Percentiles rank a stretch among this genome's conserved stretches.
Conservation (phyloP, 495 filamentous ascomycete genomes). For the Penicillium angulare region DNA sequence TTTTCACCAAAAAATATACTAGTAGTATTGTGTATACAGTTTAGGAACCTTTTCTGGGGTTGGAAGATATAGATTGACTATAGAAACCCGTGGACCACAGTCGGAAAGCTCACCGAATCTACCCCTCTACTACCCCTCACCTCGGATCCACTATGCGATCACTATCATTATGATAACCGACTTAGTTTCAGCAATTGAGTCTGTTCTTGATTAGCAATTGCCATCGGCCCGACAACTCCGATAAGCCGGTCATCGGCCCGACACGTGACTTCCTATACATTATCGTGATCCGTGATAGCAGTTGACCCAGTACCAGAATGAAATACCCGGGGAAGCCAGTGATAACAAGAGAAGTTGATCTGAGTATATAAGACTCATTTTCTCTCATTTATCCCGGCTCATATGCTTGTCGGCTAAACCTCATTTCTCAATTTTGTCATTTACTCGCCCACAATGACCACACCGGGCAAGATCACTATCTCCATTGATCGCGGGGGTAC, state of each 20-base stretch:
- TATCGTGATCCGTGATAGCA: neutral
- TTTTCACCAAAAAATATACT: no score
- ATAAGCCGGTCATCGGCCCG: slow-evolving; percentile 26
- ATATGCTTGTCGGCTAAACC: neutral
- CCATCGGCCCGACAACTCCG: slow-evolving; percentile 24
- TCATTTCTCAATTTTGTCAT: neutral
- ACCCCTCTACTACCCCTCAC: neutral
- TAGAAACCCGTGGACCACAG: no score
- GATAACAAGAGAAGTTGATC: no score
- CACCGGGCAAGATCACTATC: slow-evolving; percentile 39
- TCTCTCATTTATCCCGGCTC: neutral
- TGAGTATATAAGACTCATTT: no score
- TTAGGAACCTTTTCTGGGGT: no score
- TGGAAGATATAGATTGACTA: no score
- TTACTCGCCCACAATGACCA: slow-evolving; percentile 21
- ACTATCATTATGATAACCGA: no score
- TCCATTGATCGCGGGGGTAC: slow-evolving; percentile 61
- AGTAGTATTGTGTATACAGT: no score
- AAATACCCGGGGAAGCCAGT: no score
- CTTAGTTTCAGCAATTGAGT: no score
- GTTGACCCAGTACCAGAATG: no score
- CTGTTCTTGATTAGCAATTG: neutral
- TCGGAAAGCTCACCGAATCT: no score
- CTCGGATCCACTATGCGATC: neutral
- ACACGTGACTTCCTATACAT: slow-evolving; percentile 28